These are phyloP conservation scores for Verticillium isaacii DNA, from an alignment of 2,329 filamentous ascomycete species.

Conservation along the genomic window DNA sequence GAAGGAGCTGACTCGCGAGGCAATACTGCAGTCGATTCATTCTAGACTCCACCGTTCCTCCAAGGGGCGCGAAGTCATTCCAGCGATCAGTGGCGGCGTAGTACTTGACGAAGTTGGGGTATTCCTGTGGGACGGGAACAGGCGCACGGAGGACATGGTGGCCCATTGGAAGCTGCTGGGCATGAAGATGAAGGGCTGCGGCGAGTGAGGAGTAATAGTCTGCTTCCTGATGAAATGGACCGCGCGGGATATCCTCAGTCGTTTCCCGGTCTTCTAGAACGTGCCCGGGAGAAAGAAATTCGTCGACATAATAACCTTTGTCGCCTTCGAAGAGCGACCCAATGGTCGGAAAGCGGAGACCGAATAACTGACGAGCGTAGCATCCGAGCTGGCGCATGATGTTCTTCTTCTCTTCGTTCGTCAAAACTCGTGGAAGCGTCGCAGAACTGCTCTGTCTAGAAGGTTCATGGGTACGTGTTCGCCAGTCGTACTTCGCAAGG, in stretches of 20 bases:
- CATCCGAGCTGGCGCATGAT: constrained; percentile 20
- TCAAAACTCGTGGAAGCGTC: constrained; percentile 5
- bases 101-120: constrained; percentile 10
- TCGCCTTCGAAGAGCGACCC: constrained; percentile 22
- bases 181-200: constrained; percentile 11
- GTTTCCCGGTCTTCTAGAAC: constrained; percentile 8
- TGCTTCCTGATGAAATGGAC: constrained; percentile 9
- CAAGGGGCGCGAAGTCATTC: constrained; percentile 13
- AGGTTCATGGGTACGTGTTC: constrained; percentile 7
- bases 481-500: constrained; percentile 17
- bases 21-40: constrained; percentile 12
- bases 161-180: constrained; percentile 12
- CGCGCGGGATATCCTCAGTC: constrained; percentile 8
- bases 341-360: constrained; percentile 19
- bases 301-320: constrained; percentile 11
- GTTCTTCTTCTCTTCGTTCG: constrained; percentile 16
- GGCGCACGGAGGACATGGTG: constrained; percentile 12
- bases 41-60: constrained; percentile 8
- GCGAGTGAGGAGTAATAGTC: constrained; percentile 12
- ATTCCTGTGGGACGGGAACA: constrained; percentile 10
- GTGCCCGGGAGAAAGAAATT: constrained; percentile 11
- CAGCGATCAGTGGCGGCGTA: constrained; percentile 9
- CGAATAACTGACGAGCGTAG: constrained; percentile 18
- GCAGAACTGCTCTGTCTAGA: constrained; percentile 4
- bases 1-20: constrained; percentile 11